Base-by-base conservation (phyloP, 208 protist species). In the Trypanosoma conorhini region DNA sequence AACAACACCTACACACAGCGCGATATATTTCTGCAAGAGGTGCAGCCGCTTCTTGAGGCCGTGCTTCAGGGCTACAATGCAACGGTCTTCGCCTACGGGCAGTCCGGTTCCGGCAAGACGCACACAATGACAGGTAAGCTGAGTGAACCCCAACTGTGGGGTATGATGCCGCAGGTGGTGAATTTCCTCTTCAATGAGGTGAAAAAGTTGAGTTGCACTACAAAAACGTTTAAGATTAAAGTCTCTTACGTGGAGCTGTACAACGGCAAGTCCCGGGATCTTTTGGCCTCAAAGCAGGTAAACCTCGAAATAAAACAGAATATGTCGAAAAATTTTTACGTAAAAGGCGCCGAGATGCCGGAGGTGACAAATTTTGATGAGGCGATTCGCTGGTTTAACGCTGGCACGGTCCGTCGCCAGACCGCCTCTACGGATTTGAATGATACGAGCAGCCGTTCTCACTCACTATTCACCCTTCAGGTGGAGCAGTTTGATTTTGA, bases 351-450 rank as follows among this genome's bases (percentile, higher is more conserved):
- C 19, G 92, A 93, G 63, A 94, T 91, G 87, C 89, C 90, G 0
- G 89, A 97, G 81, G 90, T 95, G 70, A 92, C 89, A 15, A 84
- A 62, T 65, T 91, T 92, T 67, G 80, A 88, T 56, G 90, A 96
- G 70, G 88, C 89, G 30, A 87, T 97, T 67, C 81, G 85, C 46
- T 87, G 82, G 79, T 97, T 97, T 70, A 88, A 96, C 63, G 80
- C 83, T n/a, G 91, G 90, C 24, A 97, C 91, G 17, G 87, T 90
- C 30, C 82, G 88, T 22, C 90, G 93, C 19, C 86, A 91, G 68
- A 97, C 93, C n/a, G 93, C 90, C 21, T 94, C 92, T 48, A 97
- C 94, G 0, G 89, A 93, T 51, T 77, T 97, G 42, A 97, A 97
- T 78, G 89, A 96, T 74, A 93, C 87, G 5, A 93, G 85, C 73